These are phyloP conservation scores for Abortiporus biennis DNA, from an alignment of 1,284 basidiomycete species.

Conservation along the genomic window DNA sequence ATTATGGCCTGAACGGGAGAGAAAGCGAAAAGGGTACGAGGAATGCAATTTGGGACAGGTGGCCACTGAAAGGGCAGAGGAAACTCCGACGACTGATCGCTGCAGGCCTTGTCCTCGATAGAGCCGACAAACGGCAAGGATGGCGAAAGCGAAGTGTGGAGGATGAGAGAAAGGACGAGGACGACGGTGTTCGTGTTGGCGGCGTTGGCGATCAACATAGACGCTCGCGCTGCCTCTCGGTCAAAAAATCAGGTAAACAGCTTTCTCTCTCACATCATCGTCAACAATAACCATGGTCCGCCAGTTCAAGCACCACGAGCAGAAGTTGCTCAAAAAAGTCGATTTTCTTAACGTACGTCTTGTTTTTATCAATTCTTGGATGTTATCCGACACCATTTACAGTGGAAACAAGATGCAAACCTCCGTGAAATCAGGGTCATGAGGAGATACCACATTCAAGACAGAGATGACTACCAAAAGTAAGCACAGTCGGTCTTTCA, in stretches of 20 bases:
- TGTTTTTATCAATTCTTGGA: neutral
- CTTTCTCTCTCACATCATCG: neutral
- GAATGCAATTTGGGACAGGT: too few relatives aligned
- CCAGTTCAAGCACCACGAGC: conserved; percentile 91
- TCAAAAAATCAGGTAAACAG: too few relatives aligned
- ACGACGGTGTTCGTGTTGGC: too few relatives aligned
- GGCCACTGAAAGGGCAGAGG: too few relatives aligned
- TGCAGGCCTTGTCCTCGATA: too few relatives aligned
- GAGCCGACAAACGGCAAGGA: neutral
- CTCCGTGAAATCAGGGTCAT: conserved; percentile 92
- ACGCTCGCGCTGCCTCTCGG: too few relatives aligned
- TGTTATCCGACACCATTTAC: conserved; percentile 11
- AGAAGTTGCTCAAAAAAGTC: conserved; percentile 92
- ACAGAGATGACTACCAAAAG: conserved; percentile 96
- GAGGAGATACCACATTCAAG: conserved; percentile 92
- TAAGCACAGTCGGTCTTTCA: conserved; percentile 26
- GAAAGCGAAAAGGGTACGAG: too few relatives aligned
- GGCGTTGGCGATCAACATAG: too few relatives aligned
- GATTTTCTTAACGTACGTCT: conserved; percentile 80
- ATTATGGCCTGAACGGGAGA: too few relatives aligned
- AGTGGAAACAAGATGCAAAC: conserved; percentile 98
- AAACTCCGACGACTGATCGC: too few relatives aligned
- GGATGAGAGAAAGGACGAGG: neutral
- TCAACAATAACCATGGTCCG: conserved; percentile 72
- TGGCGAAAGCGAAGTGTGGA: neutral